phyloP scores from a whole-genome alignment of 2,329 filamentous ascomycete genomes.

The Bisporella sp. region DNA sequence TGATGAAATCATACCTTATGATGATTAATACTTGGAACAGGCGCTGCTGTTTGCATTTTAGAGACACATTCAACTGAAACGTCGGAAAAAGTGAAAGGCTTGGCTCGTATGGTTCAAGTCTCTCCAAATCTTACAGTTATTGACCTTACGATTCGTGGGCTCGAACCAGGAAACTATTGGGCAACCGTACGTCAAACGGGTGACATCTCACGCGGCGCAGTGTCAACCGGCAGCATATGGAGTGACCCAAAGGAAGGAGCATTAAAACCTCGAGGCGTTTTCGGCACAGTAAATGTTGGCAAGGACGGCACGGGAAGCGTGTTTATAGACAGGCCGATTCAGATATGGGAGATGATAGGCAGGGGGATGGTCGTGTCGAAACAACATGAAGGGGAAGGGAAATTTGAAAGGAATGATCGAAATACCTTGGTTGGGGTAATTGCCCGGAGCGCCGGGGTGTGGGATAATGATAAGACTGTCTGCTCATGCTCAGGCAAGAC shows the following conservation, averaged over 20 bases:
- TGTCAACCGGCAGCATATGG: slow-evolving; percentile 77
- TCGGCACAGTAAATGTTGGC: slow-evolving; percentile 72
- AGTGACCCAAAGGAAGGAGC: slow-evolving; percentile 36
- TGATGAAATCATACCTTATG: not conserved
- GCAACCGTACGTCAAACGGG: slow-evolving; percentile 82
- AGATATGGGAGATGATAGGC: slow-evolving; percentile 95
- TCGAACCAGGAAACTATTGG: slow-evolving; percentile 73
- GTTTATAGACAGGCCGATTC: slow-evolving; percentile 75
- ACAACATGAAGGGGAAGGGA: slow-evolving; percentile 51
- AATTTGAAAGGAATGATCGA: slow-evolving; percentile 63
- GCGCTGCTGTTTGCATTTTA: slow-evolving; percentile 88
- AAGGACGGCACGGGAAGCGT: slow-evolving; percentile 68
- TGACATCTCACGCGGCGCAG: slow-evolving; percentile 77
- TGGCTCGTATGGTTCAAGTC: slow-evolving; percentile 92
- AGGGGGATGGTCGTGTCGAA: slow-evolving; percentile 81
- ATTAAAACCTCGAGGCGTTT: slow-evolving; percentile 48
- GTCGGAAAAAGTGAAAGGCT: slow-evolving; percentile 67
- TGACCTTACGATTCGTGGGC: slow-evolving; percentile 79
- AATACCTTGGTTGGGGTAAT: slow-evolving; percentile 90
- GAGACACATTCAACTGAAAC: slow-evolving; percentile 67
- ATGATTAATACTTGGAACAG: slow-evolving; percentile 31
- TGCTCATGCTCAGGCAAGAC: slow-evolving; percentile 98
- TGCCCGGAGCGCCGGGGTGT: slow-evolving; percentile 91
- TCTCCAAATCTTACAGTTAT: slow-evolving; percentile 70
- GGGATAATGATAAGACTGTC: slow-evolving; percentile 98